Percentiles rank a stretch among this genome's conserved stretches.
Conservation (phyloP, 2,329 filamentous ascomycete genomes). For the Fusarium austroafricanum region DNA sequence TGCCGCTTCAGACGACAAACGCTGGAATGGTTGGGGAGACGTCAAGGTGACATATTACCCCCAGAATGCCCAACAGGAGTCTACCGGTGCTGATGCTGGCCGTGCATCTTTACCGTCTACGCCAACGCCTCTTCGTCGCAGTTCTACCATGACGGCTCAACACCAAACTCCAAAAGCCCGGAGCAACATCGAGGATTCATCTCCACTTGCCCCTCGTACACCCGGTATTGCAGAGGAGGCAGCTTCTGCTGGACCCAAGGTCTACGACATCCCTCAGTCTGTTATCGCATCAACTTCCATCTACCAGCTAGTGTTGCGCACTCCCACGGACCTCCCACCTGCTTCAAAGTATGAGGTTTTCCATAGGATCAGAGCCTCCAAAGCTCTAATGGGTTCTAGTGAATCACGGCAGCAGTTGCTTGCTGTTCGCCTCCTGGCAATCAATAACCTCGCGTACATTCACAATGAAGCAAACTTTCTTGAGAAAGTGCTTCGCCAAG, state of each 20-base stretch:
- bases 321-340: conserved; percentile 74
- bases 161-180: conserved; percentile 58
- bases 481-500: conserved; percentile 86
- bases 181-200: conserved; percentile 56
- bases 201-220: conserved; percentile 61
- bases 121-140: conserved; percentile 80
- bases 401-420: conserved; percentile 80
- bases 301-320: conserved; percentile 66
- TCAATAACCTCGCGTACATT: conserved; percentile 92
- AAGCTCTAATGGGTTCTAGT: conserved; percentile 75
- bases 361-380: conserved; percentile 84
- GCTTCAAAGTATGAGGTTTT: conserved; percentile 85
- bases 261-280: conserved; percentile 73
- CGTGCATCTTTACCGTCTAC: conserved; percentile 69
- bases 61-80: conserved; percentile 46
- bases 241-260: conserved; percentile 61
- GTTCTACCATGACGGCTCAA: conserved; percentile 64
- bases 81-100: conserved; percentile 43
- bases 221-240: conserved; percentile 53
- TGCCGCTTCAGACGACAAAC: conserved; percentile 67
- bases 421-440: conserved; percentile 83
- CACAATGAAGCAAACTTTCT: conserved; percentile 85
- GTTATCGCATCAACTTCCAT: conserved; percentile 64
- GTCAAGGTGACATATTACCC: conserved; percentile 85
- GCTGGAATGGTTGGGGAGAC: conserved; percentile 84